These are phyloP conservation scores for Fonsecaea monophora DNA, from an alignment of 2,329 filamentous ascomycete genomes.

Conservation along the genomic window DNA sequence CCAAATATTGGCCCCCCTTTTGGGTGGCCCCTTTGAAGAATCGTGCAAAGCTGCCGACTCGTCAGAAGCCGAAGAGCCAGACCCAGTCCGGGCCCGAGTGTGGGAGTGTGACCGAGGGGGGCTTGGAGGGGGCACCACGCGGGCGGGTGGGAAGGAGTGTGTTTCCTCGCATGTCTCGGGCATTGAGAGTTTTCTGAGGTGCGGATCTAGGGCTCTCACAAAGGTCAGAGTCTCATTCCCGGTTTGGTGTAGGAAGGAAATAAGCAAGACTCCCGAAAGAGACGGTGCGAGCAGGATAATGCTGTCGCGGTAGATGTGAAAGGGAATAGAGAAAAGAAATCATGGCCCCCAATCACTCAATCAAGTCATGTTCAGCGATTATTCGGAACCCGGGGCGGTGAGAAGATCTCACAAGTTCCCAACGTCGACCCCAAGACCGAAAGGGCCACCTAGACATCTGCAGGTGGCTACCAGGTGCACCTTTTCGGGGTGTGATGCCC, in stretches of 20 bases:
- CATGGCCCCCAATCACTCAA: not conserved
- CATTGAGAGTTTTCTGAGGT: not conserved
- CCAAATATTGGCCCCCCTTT: too few species aligned
- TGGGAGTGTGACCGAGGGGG: too few species aligned
- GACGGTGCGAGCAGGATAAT: not conserved
- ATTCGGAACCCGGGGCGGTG: constrained; percentile 5
- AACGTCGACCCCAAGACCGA: not conserved
- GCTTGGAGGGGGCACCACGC: not conserved
- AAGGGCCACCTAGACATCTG: constrained; percentile 8
- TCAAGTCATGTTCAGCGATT: not conserved
- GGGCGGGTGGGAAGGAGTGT: too few species aligned
- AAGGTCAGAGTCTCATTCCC: not conserved
- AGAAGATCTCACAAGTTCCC: constrained; percentile 1
- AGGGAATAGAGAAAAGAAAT: not conserved
- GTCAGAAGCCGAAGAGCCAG: not conserved
- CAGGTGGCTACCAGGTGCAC: not conserved
- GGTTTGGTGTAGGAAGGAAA: not conserved
- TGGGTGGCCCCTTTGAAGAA: not conserved
- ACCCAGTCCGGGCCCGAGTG: constrained; percentile 1
- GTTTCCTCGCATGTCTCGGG: not conserved
- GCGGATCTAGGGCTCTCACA: not conserved
- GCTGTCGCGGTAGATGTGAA: not conserved
- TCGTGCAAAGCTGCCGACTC: constrained; percentile 8
- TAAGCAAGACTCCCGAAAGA: not conserved
- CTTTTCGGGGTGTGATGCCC: not conserved